Conservation (phyloP, 768 basidiomycete species). For the Dacryopinax primogenitus region DNA sequence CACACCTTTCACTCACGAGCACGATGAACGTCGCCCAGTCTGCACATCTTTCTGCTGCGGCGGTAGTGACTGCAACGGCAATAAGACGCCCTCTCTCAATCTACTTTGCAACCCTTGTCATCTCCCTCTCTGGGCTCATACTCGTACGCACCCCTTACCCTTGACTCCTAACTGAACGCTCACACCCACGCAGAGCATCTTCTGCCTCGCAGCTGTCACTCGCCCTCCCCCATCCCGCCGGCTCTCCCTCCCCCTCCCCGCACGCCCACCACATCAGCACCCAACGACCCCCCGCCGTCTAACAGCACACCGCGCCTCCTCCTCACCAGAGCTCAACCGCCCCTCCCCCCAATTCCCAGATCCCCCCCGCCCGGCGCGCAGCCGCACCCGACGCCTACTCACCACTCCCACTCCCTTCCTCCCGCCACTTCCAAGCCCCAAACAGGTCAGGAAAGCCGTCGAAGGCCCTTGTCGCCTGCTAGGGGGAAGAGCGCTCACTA, state of each 20-base stretch:
- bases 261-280: not conserved
- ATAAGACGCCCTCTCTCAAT: not conserved
- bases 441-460: not conserved
- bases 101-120: not conserved
- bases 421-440: too few species aligned
- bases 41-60: not conserved
- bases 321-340: not conserved
- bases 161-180: not conserved
- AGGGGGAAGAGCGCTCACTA: not conserved
- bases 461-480: not conserved
- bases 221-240: not conserved
- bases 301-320: not conserved
- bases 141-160: not conserved
- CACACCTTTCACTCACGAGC: not conserved
- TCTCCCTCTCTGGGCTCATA: conserved; percentile 5
- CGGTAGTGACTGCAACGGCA: not conserved
- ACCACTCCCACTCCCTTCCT: not conserved
- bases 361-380: not conserved
- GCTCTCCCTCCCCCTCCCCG: not conserved
- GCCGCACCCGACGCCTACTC: not conserved
- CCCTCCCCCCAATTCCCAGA: not conserved
- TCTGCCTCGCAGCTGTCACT: not conserved
- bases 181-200: not conserved
- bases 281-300: not conserved
- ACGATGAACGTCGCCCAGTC: not conserved